Percentiles rank a stretch among this genome's conserved stretches.
Evolutionary conservation across 2,329 filamentous ascomycete species (phyloP).

Genomic region (Epicoccum nigrum): DNA sequence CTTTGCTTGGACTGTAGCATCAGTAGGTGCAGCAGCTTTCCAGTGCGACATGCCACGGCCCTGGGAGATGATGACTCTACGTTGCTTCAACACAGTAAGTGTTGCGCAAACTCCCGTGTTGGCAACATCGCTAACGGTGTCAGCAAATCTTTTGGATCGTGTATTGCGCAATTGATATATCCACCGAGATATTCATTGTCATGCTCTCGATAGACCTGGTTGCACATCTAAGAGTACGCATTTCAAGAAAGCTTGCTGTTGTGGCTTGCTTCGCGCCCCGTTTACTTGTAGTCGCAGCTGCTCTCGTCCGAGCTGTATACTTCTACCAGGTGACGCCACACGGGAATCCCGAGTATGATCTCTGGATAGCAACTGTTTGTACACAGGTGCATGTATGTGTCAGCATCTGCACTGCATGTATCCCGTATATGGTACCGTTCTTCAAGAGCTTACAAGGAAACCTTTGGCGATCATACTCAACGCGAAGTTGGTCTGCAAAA

Average conservation of each 20-base stretch:
- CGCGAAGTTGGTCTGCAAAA: slow-evolving; percentile 19
- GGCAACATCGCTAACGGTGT: slow-evolving; percentile 12
- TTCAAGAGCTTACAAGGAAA: slow-evolving; percentile 31
- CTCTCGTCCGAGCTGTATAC: slow-evolving; percentile 38
- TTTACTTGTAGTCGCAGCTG: slow-evolving; percentile 32
- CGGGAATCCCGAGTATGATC: slow-evolving; percentile 28
- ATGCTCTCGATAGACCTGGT: slow-evolving; percentile 41
- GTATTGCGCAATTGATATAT: slow-evolving; percentile 42
- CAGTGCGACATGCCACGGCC: slow-evolving; percentile 41
- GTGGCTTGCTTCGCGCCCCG: slow-evolving; percentile 44
- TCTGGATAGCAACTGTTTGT: slow-evolving; percentile 39
- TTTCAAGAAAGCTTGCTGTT: slow-evolving; percentile 34
- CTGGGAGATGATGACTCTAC: slow-evolving; percentile 35
- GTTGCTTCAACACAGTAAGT: slow-evolving; percentile 41
- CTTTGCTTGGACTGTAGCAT: slow-evolving; percentile 35
- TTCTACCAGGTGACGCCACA: slow-evolving; percentile 40
- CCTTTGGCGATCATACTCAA: slow-evolving; percentile 21
- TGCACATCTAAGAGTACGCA: slow-evolving; percentile 30
- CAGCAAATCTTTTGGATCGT: slow-evolving; percentile 44
- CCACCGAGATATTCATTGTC: slow-evolving; percentile 39
- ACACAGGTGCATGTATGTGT: slow-evolving; percentile 38
- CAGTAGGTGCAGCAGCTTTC: slow-evolving; percentile 33
- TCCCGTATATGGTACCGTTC: slow-evolving; percentile 43
- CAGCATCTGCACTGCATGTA: slow-evolving; percentile 41
- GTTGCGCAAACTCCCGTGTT: rapidly evolving